A percentile compares a stretch with the other conserved stretches of the same genome.
These are phyloP conservation scores for Suillus subluteus DNA, from an alignment of 768 basidiomycete species.

Conservation along the genomic window DNA sequence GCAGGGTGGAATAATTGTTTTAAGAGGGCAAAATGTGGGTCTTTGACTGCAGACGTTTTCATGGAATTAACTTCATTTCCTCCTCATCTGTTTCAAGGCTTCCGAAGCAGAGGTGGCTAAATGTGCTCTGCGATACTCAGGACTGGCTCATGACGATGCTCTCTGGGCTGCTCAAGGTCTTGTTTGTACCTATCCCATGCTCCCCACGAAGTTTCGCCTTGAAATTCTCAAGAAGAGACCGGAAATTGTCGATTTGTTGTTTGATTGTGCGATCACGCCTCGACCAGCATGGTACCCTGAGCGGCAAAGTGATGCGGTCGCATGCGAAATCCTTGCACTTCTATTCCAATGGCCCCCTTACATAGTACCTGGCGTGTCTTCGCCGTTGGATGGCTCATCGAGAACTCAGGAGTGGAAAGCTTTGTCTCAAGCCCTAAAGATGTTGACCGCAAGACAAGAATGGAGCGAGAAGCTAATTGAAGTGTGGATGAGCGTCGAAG, in stretches of 20 bases:
- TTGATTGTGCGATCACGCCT: constrained; percentile 24
- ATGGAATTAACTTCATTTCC: not conserved
- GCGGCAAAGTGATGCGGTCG: constrained; percentile 23
- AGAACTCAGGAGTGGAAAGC: constrained; percentile 24
- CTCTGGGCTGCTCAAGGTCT: constrained; percentile 18
- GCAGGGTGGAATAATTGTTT: constrained; percentile 14
- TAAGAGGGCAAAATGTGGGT: constrained; percentile 11
- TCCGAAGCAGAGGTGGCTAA: constrained; percentile 10
- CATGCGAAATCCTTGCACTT: constrained; percentile 28
- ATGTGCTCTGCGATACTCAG: constrained; percentile 35
- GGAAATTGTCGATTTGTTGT: constrained; percentile 21
- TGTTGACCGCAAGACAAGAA: constrained; percentile 26
- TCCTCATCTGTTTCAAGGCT: constrained; percentile 1
- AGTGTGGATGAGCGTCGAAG: constrained; percentile 29
- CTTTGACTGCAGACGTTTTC: not conserved
- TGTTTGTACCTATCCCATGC: constrained; percentile 15
- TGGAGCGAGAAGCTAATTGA: constrained; percentile 25
- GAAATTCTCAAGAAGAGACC: constrained; percentile 20
- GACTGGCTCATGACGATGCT: constrained; percentile 23
- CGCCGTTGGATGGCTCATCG: constrained; percentile 12
- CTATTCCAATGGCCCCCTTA: constrained; percentile 24
- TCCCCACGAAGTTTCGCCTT: constrained; percentile 12
- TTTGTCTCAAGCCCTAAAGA: constrained; percentile 19
- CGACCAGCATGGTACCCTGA: constrained; percentile 36
- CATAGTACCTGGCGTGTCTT: constrained; percentile 22